Percentiles rank a stretch among this genome's conserved stretches.
These are phyloP conservation scores for Fusarium clavum DNA, from an alignment of 2,329 filamentous ascomycete species.

Conservation along the genomic window DNA sequence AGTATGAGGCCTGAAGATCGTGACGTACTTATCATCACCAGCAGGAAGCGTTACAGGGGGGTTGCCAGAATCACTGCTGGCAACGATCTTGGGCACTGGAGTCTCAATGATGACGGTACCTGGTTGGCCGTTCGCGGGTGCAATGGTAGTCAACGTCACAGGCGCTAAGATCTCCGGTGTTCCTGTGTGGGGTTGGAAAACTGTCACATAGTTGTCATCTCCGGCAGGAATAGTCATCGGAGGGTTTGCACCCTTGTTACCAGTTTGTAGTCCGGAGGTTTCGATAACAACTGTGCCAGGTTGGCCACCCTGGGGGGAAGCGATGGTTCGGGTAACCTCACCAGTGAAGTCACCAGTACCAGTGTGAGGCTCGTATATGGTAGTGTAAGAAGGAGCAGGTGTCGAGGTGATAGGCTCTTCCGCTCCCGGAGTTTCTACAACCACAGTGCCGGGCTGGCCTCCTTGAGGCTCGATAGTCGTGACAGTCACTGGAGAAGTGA, in stretches of 20 bases:
- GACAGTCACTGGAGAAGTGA: conserved; percentile 1
- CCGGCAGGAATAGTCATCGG: conserved; percentile 22
- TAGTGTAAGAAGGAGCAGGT: conserved; percentile 18
- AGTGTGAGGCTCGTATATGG: conserved; percentile 26
- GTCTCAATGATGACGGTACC: conserved; percentile 18
- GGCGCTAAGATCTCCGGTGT: background rate
- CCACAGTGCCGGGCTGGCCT: conserved; percentile 14
- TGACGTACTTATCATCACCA: conserved; percentile 27
- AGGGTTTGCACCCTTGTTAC: conserved; percentile 15
- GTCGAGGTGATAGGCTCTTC: conserved; percentile 4
- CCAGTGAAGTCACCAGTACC: conserved; percentile 18
- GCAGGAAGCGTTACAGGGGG: background rate
- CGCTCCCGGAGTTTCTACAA: conserved; percentile 22
- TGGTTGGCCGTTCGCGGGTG: background rate
- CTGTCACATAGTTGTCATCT: background rate
- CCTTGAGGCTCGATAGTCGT: conserved; percentile 8
- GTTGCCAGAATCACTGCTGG: background rate
- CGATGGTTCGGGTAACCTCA: conserved; percentile 7
- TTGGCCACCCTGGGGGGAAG: conserved; percentile 9
- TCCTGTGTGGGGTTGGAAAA: too few relatives aligned
- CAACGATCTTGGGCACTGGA: background rate
- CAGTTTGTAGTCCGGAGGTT: conserved; percentile 12
- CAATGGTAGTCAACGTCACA: background rate
- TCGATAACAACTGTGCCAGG: conserved; percentile 33
- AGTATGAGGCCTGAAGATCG: conserved; percentile 31